Percentiles rank a stretch among this genome's conserved stretches.
These are phyloP conservation scores for Dactylellina drechsleri DNA, from an alignment of 2,329 filamentous ascomycete species.

Conservation along the genomic window DNA sequence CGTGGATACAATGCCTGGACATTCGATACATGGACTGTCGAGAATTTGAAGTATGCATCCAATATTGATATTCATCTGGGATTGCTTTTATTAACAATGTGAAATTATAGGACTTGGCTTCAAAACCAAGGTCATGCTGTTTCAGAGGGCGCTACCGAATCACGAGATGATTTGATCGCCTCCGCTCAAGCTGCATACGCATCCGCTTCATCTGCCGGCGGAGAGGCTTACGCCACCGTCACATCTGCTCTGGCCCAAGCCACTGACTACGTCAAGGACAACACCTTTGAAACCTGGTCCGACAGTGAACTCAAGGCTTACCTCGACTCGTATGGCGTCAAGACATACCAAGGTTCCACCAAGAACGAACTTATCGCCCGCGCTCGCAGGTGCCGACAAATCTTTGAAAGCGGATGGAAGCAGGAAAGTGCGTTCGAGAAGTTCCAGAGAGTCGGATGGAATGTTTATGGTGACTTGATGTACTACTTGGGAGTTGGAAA, in stretches of 20 bases:
- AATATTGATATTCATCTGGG: background rate
- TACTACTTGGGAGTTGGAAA: slow-evolving; percentile 50
- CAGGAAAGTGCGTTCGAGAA: slow-evolving; percentile 66
- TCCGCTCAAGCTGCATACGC: slow-evolving; percentile 67
- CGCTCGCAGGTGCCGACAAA: slow-evolving; percentile 77
- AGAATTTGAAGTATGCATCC: slow-evolving; percentile 71
- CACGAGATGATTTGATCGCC: slow-evolving; percentile 77
- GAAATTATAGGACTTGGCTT: slow-evolving; percentile 64
- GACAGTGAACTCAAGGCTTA: slow-evolving; percentile 79
- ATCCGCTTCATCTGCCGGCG: slow-evolving; percentile 64
- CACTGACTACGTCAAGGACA: slow-evolving; percentile 73
- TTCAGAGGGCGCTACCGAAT: slow-evolving; percentile 71
- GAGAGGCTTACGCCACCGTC: slow-evolving; percentile 71
- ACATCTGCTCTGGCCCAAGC: slow-evolving; percentile 76
- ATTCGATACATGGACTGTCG: slow-evolving; percentile 78
- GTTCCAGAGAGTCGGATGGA: slow-evolving; percentile 63
- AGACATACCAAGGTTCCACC: slow-evolving; percentile 73
- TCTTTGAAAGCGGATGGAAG: slow-evolving; percentile 79
- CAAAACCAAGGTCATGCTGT: slow-evolving; percentile 66
- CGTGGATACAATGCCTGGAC: slow-evolving; percentile 78
- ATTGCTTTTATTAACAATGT: slow-evolving; percentile 5
- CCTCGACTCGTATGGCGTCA: slow-evolving; percentile 80
- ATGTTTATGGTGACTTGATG: slow-evolving; percentile 32
- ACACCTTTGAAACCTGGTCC: slow-evolving; percentile 77
- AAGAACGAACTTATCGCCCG: slow-evolving; percentile 76